Conservation (phyloP, 2,329 filamentous ascomycete species). For the Penicillium nordicum region DNA sequence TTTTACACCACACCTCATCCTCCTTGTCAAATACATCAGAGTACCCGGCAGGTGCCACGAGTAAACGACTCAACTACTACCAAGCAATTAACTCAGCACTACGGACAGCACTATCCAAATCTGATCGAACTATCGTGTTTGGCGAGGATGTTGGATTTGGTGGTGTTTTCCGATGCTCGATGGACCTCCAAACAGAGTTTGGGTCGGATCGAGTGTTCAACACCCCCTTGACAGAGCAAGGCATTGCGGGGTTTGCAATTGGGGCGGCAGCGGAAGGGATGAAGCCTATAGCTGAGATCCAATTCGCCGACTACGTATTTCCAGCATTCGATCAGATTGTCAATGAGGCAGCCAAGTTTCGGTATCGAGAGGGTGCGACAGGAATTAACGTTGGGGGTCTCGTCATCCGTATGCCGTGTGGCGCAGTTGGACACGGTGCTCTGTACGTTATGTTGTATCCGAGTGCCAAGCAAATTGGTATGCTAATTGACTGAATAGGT, state of each 20-base stretch:
- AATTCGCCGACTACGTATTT: constrained; percentile 92
- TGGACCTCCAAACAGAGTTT: constrained; percentile 84
- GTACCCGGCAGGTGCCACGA: constrained; percentile 67
- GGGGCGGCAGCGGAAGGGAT: constrained; percentile 87
- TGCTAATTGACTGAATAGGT: constrained; percentile 32
- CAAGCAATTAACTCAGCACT: constrained; percentile 91
- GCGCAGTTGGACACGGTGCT: constrained; percentile 83
- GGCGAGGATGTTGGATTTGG: constrained; percentile 97
- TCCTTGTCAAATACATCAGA: constrained; percentile 68
- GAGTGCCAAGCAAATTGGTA: not conserved
- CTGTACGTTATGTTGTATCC: constrained; percentile 47
- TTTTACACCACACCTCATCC: constrained; percentile 77
- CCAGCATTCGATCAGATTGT: constrained; percentile 92
- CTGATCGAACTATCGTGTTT: constrained; percentile 85
- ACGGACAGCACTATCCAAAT: constrained; percentile 72
- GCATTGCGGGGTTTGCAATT: constrained; percentile 89
- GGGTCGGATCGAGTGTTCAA: constrained; percentile 92
- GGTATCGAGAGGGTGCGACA: constrained; percentile 67
- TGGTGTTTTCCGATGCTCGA: constrained; percentile 91
- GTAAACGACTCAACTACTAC: constrained; percentile 88
- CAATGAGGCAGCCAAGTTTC: constrained; percentile 85
- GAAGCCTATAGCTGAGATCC: constrained; percentile 89
- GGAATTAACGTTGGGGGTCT: constrained; percentile 71
- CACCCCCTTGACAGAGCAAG: constrained; percentile 89
- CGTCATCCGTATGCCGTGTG: constrained; percentile 86